These are phyloP conservation scores for Parastagonospora nodorum DNA, from an alignment of 2,329 filamentous ascomycete genomes.

Conservation along the genomic window DNA sequence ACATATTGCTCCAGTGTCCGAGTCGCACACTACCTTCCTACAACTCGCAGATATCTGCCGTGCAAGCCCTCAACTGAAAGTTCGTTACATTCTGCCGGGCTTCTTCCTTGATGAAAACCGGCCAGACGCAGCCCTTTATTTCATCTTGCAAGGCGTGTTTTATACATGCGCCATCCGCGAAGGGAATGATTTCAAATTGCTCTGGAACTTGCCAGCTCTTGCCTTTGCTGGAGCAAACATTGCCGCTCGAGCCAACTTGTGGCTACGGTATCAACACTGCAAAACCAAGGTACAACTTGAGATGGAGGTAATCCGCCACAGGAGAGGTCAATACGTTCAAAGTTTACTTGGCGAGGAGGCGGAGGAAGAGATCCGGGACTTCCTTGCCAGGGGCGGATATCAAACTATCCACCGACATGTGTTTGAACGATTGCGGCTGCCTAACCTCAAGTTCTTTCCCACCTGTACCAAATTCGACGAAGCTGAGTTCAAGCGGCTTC, in stretches of 20 bases:
- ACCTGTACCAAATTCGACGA: not conserved
- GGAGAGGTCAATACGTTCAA: too few relatives aligned
- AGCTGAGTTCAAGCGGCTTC: not conserved
- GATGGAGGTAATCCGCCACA: too few relatives aligned
- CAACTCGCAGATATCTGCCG: not conserved
- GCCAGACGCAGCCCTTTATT: not conserved
- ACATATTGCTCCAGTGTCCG: not conserved
- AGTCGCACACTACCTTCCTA: not conserved
- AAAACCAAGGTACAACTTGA: too few relatives aligned
- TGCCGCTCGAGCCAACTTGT: too few relatives aligned
- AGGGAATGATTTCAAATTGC: not conserved
- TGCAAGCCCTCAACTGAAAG: not conserved
- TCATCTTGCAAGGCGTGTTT: not conserved
- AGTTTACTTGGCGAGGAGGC: too few relatives aligned
- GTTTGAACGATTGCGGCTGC: not conserved
- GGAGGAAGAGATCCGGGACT: too few relatives aligned
- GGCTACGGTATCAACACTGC: too few relatives aligned
- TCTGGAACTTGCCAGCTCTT: too few relatives aligned
- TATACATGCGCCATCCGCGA: not conserved
- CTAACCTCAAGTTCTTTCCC: not conserved
- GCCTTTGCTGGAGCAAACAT: too few relatives aligned
- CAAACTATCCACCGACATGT: too few relatives aligned
- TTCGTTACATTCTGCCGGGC: not conserved
- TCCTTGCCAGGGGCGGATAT: too few relatives aligned
- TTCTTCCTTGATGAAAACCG: not conserved